These are phyloP conservation scores for Xerophyta viscosa DNA, from an alignment of 106 monocot genomes.

Conservation along the genomic window DNA sequence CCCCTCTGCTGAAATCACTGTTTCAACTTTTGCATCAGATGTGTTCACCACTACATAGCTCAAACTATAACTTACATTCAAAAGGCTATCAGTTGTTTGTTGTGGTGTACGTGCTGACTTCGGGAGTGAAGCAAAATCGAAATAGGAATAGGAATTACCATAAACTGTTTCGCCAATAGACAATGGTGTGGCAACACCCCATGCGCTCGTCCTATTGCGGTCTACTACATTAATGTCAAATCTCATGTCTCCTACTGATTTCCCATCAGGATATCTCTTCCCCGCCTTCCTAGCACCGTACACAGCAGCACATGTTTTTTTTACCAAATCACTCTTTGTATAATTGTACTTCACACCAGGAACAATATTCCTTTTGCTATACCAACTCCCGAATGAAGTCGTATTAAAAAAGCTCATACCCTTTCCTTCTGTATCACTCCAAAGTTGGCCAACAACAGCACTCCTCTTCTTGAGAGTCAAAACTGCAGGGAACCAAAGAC, in stretches of 20 bases:
- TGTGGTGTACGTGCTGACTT: neutral
- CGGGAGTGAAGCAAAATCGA: neutral
- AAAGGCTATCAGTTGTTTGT: conserved; percentile 10
- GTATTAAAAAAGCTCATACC: conserved; percentile 18
- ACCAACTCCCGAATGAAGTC: conserved; percentile 15
- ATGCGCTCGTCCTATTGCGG: neutral
- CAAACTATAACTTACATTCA: conserved; percentile 48
- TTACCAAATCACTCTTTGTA: conserved; percentile 23
- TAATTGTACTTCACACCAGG: conserved; percentile 36
- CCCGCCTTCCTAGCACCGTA: neutral
- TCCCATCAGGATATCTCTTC: conserved; percentile 22
- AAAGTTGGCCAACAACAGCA: conserved; percentile 10
- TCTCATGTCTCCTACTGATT: conserved; percentile 14
- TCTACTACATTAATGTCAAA: conserved; percentile 14
- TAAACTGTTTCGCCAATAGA: conserved; percentile 12
- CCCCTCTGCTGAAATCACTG: conserved; percentile 58
- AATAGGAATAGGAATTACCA: neutral
- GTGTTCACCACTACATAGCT: neutral
- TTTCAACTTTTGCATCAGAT: neutral
- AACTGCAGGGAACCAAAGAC: conserved; percentile 19
- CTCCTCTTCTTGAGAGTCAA: conserved; percentile 12
- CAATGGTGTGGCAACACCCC: conserved; percentile 17
- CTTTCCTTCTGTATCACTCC: conserved; percentile 9
- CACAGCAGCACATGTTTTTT: conserved; percentile 1
- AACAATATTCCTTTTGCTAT: conserved; percentile 1